Base-by-base conservation (phyloP, 768 basidiomycete genomes). In the Leccinum subtestaceum region DNA sequence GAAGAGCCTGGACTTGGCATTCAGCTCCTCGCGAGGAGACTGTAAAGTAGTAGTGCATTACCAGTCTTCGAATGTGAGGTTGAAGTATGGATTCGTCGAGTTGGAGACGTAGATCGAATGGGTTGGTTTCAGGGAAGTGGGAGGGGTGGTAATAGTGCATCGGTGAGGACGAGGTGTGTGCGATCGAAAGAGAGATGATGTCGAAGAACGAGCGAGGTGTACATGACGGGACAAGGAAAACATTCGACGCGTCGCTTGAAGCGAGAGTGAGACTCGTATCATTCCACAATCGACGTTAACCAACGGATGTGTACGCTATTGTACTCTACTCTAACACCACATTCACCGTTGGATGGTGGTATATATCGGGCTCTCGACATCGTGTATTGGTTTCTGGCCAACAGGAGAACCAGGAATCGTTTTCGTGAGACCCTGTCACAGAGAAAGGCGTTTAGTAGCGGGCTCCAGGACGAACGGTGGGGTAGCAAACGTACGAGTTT, bases 11-110 rank as follows among this genome's bases (percentile, higher is more conserved):
- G 4, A 67, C 46, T 72, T 69, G 10, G 70, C 25, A 13, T 23
- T 67, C 43, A 55, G 23, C n/a, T 21, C 11, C 11, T n/a, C 5
- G n/a, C 76, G 64, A 75, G 75, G 78, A 56, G 34, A 40, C 2
- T 54, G 40, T 57, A 43, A 7, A 9, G 27, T 23, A 8, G 27
- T 23, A 0, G 57, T 40, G 72, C 10, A 82, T 59, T 23, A 93
- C 94, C 93, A 95, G 70, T 96, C 94, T 72, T 97, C 95, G 53
- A 91, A 83, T 0, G 91, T 84, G 46, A 97, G 82, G 72, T 97
- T 97, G 74, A 95, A 93, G 73, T 87, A 91, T 2, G 95, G 93
- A 65, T 93, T 81, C 5, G 81, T 84, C 15, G 92, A 92, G 29
- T 78, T 79, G 0, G 93, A 96, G 12, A 93, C 76, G 69, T 86